Conservation (phyloP, 306 rosid species). For the Cercis canadensis region DNA sequence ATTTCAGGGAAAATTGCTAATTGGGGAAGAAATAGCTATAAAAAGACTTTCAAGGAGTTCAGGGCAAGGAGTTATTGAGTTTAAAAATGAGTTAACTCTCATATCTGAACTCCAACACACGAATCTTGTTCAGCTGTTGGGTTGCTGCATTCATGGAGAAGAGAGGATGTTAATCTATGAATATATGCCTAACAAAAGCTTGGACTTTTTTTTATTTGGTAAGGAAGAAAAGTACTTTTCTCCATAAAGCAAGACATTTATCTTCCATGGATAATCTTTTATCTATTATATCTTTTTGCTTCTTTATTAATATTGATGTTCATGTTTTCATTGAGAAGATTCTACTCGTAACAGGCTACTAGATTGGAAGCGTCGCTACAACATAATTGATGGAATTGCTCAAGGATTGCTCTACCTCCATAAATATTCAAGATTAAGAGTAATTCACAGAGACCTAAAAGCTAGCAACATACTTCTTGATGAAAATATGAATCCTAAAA, state of each 20-base stretch:
- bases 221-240: background rate
- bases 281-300: background rate
- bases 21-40: slow-evolving; percentile 41
- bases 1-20: slow-evolving; percentile 32
- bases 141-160: slow-evolving; percentile 37
- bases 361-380: slow-evolving; percentile 36
- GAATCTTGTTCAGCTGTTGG: slow-evolving; percentile 36
- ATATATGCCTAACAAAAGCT: slow-evolving; percentile 43
- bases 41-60: slow-evolving; percentile 47
- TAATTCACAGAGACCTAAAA: slow-evolving; percentile 36
- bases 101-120: slow-evolving; percentile 44
- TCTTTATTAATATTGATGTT: background rate
- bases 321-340: slow-evolving; percentile 19
- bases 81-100: slow-evolving; percentile 42
- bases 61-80: slow-evolving; percentile 33
- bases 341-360: background rate
- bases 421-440: slow-evolving; percentile 31
- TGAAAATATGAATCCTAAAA: slow-evolving; percentile 29
- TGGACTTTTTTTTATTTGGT: slow-evolving; percentile 46
- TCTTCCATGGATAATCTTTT: background rate
- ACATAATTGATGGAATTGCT: slow-evolving; percentile 33
- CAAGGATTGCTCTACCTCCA: slow-evolving; percentile 44
- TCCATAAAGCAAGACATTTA: background rate
- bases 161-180: slow-evolving; percentile 43
- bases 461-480: slow-evolving; percentile 40